Percentiles rank a stretch among this genome's conserved stretches.
Conservation (phyloP, 2,329 filamentous ascomycete species). For the Fusarium sp. region DNA sequence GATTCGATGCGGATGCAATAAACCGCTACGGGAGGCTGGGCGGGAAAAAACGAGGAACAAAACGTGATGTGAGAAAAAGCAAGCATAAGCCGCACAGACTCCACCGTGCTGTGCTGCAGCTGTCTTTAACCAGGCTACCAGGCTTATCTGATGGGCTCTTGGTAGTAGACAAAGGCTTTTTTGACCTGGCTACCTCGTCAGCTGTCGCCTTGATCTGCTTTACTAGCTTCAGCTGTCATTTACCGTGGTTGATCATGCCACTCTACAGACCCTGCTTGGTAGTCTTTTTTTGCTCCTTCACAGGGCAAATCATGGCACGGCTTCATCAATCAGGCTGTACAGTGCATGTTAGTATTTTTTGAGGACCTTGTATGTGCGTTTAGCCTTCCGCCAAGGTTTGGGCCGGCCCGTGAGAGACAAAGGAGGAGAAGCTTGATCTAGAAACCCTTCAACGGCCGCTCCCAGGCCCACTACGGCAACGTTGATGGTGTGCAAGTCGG, state of each 20-base stretch:
- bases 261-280: not conserved
- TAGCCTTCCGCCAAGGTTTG: slow-evolving; percentile 35
- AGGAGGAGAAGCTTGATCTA: slow-evolving; percentile 20
- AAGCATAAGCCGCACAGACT: not conserved
- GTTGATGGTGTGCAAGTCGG: slow-evolving; percentile 27
- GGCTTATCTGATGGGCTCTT: slow-evolving; percentile 38
- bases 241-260: slow-evolving; percentile 19
- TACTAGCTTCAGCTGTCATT: slow-evolving; percentile 31
- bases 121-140: slow-evolving; percentile 21
- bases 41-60: slow-evolving; percentile 28
- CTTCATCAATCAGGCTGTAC: slow-evolving; percentile 5
- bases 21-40: slow-evolving; percentile 19
- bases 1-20: slow-evolving; percentile 8
- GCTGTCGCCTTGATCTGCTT: slow-evolving; percentile 34
- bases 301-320: not conserved
- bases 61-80: slow-evolving; percentile 20
- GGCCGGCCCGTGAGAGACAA: slow-evolving; percentile 29
- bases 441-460: slow-evolving; percentile 31
- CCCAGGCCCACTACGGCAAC: slow-evolving; percentile 12
- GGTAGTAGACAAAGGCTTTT: slow-evolving; percentile 21
- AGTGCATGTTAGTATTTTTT: slow-evolving; percentile 2
- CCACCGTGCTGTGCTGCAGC: not conserved
- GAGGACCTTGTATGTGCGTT: slow-evolving; percentile 19
- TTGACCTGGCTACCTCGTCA: slow-evolving; percentile 32
- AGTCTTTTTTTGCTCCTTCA: no score